phyloP scores from a whole-genome alignment of 352 stramenopile genomes.

The Phytophthora foliorum region DNA sequence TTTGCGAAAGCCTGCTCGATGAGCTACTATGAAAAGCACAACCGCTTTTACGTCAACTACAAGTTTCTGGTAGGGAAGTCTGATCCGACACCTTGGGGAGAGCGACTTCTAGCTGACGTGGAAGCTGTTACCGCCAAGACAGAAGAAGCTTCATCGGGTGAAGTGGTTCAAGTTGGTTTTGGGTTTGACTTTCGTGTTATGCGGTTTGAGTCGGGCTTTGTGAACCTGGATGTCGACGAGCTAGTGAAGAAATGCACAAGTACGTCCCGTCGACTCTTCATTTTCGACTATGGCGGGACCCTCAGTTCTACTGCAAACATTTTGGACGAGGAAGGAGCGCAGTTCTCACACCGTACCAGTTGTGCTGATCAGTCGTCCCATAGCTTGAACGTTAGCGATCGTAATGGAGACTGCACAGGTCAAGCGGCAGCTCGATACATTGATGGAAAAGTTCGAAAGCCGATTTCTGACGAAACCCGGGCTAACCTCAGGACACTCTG shows the following conservation, averaged over 20 bases:
- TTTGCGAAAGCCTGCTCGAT: constrained; percentile 76
- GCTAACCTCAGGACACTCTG: constrained; percentile 68
- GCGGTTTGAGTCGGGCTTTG: constrained; percentile 96
- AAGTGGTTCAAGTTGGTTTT: constrained; percentile 94
- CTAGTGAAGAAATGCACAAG: constrained; percentile 86
- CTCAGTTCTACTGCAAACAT: constrained; percentile 84
- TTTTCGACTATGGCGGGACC: constrained; percentile 99
- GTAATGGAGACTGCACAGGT: constrained; percentile 32
- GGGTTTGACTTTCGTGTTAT: constrained; percentile 97
- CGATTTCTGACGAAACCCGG: constrained; percentile 62
- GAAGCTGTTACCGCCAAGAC: constrained; percentile 78
- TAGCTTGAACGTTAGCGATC: constrained; percentile 19
- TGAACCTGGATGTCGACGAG: constrained; percentile 90
- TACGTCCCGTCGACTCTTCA: constrained; percentile 87
- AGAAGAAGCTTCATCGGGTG: constrained; percentile 41
- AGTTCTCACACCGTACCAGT: constrained; percentile 20
- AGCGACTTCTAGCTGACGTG: constrained; percentile 96
- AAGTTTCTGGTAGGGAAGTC: constrained; percentile 86
- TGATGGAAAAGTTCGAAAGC: constrained; percentile 77
- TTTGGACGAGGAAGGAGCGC: constrained; percentile 78
- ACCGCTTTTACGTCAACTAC: constrained; percentile 80
- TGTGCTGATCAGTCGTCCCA: constrained; percentile 16
- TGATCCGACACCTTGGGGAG: constrained; percentile 92
- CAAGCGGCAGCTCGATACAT: constrained; percentile 49
- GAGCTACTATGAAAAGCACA: constrained; percentile 83